Conservation (phyloP, 306 rosid genomes). For the Lathyrus aphaca region DNA sequence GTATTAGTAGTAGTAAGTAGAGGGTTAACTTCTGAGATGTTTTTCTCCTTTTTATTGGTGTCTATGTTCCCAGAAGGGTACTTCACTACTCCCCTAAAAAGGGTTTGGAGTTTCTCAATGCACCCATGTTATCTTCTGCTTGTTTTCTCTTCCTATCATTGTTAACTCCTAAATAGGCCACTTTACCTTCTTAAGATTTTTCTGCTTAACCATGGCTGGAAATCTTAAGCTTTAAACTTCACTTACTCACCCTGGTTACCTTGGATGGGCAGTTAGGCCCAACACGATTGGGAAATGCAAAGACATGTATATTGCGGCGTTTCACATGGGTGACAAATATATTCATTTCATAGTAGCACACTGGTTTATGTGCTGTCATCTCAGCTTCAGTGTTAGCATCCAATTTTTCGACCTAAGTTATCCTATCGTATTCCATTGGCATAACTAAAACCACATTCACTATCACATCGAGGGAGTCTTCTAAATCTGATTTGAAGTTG, state of each 20-base stretch:
- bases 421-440: too few relatives aligned
- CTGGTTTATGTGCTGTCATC: too few relatives aligned
- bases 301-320: constrained; percentile 71
- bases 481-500: too few relatives aligned
- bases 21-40: constrained; percentile 38
- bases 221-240: constrained; percentile 57
- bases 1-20: constrained; percentile 38
- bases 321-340: constrained; percentile 75
- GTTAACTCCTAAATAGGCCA: constrained; percentile 49
- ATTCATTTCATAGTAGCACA: constrained; percentile 79
- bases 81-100: not conserved
- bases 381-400: too few relatives aligned
- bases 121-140: constrained; percentile 53
- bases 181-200: constrained; percentile 50
- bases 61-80: constrained; percentile 50
- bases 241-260: constrained; percentile 69
- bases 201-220: constrained; percentile 53
- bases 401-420: too few relatives aligned
- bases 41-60: constrained; percentile 41
- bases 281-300: constrained; percentile 77
- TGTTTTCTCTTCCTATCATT: constrained; percentile 71
- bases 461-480: too few relatives aligned
- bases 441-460: too few relatives aligned
- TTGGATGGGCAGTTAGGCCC: constrained; percentile 72
- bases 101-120: constrained; percentile 48